Conservation (phyloP, 1,284 basidiomycete genomes). For the Xerocomus amazonicus region DNA sequence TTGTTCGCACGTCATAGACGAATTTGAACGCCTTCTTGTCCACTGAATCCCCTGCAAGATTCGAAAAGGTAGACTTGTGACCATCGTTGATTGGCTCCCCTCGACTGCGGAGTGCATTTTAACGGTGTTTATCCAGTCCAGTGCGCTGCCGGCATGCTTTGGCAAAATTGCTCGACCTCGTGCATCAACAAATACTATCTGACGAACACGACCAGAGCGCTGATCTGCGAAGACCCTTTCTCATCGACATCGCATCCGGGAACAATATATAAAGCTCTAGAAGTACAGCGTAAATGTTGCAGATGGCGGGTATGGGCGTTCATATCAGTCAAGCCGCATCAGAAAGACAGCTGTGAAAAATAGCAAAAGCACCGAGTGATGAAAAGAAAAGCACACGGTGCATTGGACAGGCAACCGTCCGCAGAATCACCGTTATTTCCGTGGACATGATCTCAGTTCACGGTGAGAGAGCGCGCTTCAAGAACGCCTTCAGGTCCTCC, state of each 20-base stretch:
- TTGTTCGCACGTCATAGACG: no score
- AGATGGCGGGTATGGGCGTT: not conserved
- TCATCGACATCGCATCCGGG: no score
- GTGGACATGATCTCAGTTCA: no score
- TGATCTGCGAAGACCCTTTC: no score
- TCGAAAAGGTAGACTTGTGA: not conserved
- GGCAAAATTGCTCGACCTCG: not conserved
- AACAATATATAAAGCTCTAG: no score
- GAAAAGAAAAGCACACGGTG: not conserved
- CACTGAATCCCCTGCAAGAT: not conserved
- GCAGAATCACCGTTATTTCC: no score
- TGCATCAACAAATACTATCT: no score
- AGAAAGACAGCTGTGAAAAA: not conserved
- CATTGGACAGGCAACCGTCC: not conserved
- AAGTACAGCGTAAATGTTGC: not conserved
- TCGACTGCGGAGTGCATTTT: not conserved
- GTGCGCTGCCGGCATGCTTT: not conserved
- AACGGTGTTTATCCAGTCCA: not conserved
- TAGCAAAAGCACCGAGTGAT: not conserved
- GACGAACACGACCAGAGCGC: no score
- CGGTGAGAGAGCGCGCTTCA: not conserved
- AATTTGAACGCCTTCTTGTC: no score
- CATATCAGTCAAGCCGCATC: not conserved
- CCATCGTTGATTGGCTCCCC: not conserved
- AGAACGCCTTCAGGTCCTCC: not conserved